A percentile compares a stretch with the other conserved stretches of the same genome.
These are phyloP conservation scores for Blastocystis sp. DNA, from an alignment of 352 stramenopile genomes.

Conservation along the genomic window DNA sequence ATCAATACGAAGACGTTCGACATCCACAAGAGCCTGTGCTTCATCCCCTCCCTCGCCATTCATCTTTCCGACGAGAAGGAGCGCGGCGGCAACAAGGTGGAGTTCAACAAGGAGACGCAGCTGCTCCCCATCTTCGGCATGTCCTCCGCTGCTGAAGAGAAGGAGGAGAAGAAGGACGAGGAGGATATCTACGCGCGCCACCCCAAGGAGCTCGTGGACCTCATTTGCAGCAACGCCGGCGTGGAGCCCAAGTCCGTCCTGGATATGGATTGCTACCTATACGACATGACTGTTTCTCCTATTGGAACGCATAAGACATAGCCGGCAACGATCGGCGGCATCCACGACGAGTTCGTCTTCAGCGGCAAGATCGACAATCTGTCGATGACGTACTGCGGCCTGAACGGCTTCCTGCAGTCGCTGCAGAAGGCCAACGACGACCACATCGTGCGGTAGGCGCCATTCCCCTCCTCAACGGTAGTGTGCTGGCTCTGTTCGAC, in stretches of 20 bases:
- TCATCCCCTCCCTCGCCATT: constrained; percentile 93
- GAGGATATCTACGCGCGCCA: constrained; percentile 38
- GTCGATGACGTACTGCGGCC: constrained; percentile 83
- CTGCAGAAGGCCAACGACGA: constrained; percentile 43
- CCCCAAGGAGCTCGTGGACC: constrained; percentile 52
- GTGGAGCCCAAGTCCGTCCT: constrained; percentile 18
- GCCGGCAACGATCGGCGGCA: constrained; percentile 83
- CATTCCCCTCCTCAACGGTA: not conserved
- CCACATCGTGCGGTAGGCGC: constrained; percentile 51
- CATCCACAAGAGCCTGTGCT: constrained; percentile 87
- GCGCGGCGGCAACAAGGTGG: constrained; percentile 76
- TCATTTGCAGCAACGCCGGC: constrained; percentile 50
- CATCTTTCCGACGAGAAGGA: constrained; percentile 82
- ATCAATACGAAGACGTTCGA: constrained; percentile 79
- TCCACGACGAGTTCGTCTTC: constrained; percentile 89
- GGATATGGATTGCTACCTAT: constrained; percentile 63
- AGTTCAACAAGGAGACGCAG: constrained; percentile 94
- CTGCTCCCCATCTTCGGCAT: constrained; percentile 86
- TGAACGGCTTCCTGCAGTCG: constrained; percentile 52
- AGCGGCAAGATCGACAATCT: constrained; percentile 90
- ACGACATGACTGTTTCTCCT: constrained; percentile 33
- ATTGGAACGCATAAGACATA: constrained; percentile 83
- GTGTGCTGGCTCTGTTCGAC: constrained; percentile 92
- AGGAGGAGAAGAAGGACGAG: constrained; percentile 38
- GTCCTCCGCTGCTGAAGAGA: not conserved